These are phyloP conservation scores for Somion occarium DNA, from an alignment of 1,284 basidiomycete species.

Conservation along the genomic window DNA sequence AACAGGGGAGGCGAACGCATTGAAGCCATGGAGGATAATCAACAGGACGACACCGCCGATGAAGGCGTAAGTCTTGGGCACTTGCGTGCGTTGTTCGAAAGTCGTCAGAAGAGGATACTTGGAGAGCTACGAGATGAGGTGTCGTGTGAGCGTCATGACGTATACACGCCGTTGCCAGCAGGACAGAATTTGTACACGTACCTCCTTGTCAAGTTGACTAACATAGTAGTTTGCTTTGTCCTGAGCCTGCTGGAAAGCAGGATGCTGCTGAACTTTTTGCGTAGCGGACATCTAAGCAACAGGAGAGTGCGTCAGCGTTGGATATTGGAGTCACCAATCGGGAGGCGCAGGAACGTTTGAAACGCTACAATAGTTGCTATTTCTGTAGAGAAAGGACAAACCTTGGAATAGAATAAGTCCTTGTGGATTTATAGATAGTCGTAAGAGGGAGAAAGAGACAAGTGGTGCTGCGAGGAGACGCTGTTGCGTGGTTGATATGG, in stretches of 20 bases:
- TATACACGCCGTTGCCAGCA: not conserved
- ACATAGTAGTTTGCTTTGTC: constrained; percentile 75
- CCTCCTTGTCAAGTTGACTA: constrained; percentile 92
- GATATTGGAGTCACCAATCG: constrained; percentile 1
- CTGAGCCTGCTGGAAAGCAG: constrained; percentile 75
- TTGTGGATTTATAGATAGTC: constrained; percentile 2
- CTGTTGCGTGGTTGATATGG: constrained; percentile 36
- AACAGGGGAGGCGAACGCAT: constrained; percentile 75
- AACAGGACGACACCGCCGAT: constrained; percentile 68
- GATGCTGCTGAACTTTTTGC: constrained; percentile 80
- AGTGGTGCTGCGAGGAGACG: constrained; percentile 7
- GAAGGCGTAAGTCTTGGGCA: constrained; percentile 92
- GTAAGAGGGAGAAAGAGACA: constrained; percentile 16
- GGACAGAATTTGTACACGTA: constrained; percentile 29
- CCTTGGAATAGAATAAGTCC: constrained; percentile 3
- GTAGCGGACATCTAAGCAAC: constrained; percentile 65
- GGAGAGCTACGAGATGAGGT: constrained; percentile 56
- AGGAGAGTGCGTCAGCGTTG: constrained; percentile 8
- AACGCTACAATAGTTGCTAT: not conserved
- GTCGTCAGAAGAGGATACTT: constrained; percentile 86
- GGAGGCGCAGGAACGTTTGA: not conserved
- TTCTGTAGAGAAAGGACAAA: not conserved
- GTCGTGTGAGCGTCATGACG: constrained; percentile 15
- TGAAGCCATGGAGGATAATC: constrained; percentile 73
- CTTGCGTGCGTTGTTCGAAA: constrained; percentile 85